Base-by-base conservation (phyloP, 768 basidiomycete genomes). In the Rhizopogon salebrosus region DNA sequence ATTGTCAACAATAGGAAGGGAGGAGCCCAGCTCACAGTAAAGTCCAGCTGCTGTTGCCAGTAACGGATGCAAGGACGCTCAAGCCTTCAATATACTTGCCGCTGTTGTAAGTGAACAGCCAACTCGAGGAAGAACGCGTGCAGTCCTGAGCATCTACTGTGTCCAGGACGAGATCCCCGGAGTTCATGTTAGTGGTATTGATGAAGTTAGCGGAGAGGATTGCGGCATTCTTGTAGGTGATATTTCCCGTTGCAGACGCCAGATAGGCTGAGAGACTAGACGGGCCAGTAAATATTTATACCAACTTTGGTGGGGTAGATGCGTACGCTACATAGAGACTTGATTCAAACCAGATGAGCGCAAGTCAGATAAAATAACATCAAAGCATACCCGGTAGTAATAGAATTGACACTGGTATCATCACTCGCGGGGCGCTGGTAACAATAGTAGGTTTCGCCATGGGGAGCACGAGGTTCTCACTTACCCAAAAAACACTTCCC, bases 401-500 rank as follows among this genome's bases (percentile, higher is more conserved):
- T 72, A 3, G 78, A 78, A 53, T 80, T 80, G 49, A 80, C 69
- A 7, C 60, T 54, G 34, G 69, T 64, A 51, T 80, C 77, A 52
- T 72, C 69, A 0, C 62, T 48, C 0, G 72, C 73, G 3, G 79
- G 76, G 16, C 77, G 70, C 78, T 79, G 49, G 3, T 9, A 0
- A 9, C 16, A 36, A 2, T n/a, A 6, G 35, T 54, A 42, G 48
- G 10, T 24, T n/a, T 22, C 26, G 4, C 18, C 26, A 41, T 31
- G 14, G 8, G 5, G 20, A 20, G 3, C 4, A 51, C 27, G 1
- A 22, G 2, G 34, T 43, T 35, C 11, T 14, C 14, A 49, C 67
- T 42, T 56, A 78, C 78, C 79, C 79, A 80, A 58, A 81, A 82
- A 16, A 81, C 80, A 8, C 76, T 78, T 2, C 80, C 79, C 5